A percentile compares a stretch with the other conserved stretches of the same genome.
phyloP scores from a whole-genome alignment of 495 filamentous ascomycete species.

The Bathelium albidoporum region DNA sequence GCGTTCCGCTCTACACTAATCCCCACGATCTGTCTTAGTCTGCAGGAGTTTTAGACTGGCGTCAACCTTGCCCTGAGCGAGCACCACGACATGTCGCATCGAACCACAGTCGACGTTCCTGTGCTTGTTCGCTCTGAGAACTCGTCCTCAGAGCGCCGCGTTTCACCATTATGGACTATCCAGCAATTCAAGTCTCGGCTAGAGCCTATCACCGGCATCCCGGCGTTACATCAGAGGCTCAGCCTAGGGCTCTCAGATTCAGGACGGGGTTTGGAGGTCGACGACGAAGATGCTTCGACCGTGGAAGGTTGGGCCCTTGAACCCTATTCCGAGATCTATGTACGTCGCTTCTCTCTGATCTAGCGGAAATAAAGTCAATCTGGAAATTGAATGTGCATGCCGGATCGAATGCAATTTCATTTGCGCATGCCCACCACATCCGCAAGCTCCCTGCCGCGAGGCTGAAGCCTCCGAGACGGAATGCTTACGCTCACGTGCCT shows the following conservation, averaged over 20 bases:
- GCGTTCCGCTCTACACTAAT: neutral
- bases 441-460: neutral
- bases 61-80: neutral
- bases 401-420: neutral
- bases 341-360: slow-evolving; percentile 37
- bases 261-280: slow-evolving; percentile 47
- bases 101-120: slow-evolving; percentile 68
- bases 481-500: neutral
- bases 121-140: slow-evolving; percentile 72
- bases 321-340: slow-evolving; percentile 66
- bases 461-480: neutral
- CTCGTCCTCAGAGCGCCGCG: slow-evolving; percentile 68
- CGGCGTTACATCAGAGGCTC: slow-evolving; percentile 67
- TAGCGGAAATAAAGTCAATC: neutral
- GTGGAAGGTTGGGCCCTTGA: slow-evolving; percentile 53
- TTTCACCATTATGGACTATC: slow-evolving; percentile 89
- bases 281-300: slow-evolving; percentile 55
- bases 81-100: slow-evolving; percentile 31
- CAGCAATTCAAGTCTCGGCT: slow-evolving; percentile 76
- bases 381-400: neutral
- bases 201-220: slow-evolving; percentile 87
- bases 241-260: slow-evolving; percentile 46
- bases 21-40: neutral
- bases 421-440: neutral
- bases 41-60: neutral